phyloP scores from a whole-genome alignment of 2,329 filamentous ascomycete genomes.

The Aspergillus sclerotialis region DNA sequence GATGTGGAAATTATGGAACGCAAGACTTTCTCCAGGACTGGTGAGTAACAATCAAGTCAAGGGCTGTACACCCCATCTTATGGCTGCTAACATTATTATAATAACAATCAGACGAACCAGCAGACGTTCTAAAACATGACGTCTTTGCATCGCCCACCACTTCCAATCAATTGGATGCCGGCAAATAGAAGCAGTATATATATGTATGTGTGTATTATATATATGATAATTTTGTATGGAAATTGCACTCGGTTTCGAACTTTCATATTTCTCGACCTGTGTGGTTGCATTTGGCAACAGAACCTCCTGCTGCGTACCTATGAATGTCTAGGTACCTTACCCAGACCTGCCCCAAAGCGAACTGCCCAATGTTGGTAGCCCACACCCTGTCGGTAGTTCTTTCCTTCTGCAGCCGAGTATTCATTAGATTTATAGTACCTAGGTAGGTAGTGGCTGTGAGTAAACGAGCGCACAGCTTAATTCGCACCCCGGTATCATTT shows the following conservation, averaged over 20 bases:
- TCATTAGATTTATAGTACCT: no score
- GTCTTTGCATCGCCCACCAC: background rate
- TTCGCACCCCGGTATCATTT: no score
- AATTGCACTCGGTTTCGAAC: background rate
- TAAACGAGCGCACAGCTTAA: no score
- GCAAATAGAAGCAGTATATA: conserved; percentile 37
- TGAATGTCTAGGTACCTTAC: no score
- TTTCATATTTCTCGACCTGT: no score
- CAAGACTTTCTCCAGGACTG: conserved; percentile 35
- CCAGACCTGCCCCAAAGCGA: no score
- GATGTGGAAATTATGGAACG: conserved; percentile 35
- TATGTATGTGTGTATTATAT: no score
- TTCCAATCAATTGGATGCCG: conserved; percentile 29
- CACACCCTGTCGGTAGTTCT: background rate
- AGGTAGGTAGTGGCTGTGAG: no score
- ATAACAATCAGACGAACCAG: conserved; percentile 13
- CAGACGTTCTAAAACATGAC: conserved; percentile 39
- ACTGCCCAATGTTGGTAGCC: background rate
- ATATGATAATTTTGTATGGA: conserved; percentile 11
- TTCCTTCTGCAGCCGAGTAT: background rate
- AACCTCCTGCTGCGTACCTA: no score
- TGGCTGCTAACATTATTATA: background rate
- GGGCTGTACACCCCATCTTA: no score
- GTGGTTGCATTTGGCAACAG: no score
- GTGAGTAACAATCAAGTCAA: conserved; percentile 20